Evolutionary conservation across 257 asterid species (phyloP).

Genomic region (Anisodus tanguticus): DNA sequence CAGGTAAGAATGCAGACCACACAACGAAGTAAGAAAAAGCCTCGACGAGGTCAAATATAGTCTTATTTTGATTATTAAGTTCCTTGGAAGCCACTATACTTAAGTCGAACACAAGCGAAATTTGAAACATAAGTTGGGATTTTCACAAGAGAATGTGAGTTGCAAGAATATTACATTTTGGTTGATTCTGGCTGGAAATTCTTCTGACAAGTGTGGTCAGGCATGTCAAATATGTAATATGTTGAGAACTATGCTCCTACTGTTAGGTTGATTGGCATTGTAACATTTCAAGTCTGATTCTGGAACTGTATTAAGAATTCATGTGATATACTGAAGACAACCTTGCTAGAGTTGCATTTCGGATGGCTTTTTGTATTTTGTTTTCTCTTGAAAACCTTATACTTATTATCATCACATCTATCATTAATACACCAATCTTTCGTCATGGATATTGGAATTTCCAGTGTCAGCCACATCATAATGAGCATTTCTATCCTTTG

Average conservation of each 20-base stretch:
- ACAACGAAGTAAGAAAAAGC: not conserved
- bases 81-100: not conserved
- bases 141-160: not conserved
- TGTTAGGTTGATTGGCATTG: not conserved
- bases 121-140: conserved; percentile 4
- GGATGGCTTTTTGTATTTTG: not conserved
- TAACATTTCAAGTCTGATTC: not conserved
- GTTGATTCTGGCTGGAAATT: not conserved
- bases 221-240: not conserved
- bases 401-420: not conserved
- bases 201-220: not conserved
- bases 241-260: conserved; percentile 12
- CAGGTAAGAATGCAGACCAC: not conserved
- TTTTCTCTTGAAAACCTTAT: not conserved
- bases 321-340: not conserved
- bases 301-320: not conserved
- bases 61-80: conserved; percentile 3
- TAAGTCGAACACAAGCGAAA: not conserved
- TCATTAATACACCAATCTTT: not conserved
- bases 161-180: not conserved
- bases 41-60: conserved; percentile 9
- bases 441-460: conserved; percentile 3
- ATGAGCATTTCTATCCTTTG: conserved; percentile 5
- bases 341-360: conserved; percentile 22
- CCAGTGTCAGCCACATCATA: not conserved